Conservation (phyloP, 116 monocot species). For the Papilionanthe hybrid region DNA sequence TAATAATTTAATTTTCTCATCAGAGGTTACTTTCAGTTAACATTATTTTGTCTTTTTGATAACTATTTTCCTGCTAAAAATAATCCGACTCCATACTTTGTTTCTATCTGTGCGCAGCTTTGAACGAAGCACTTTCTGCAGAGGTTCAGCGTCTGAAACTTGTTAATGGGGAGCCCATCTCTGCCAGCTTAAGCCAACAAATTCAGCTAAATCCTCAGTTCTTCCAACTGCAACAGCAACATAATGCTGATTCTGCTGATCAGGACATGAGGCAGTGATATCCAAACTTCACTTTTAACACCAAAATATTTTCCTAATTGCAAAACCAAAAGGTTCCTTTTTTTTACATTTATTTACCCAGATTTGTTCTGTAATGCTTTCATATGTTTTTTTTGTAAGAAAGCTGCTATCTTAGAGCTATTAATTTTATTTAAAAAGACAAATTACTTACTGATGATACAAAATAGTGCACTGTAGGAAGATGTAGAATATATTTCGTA, state of each 20-base stretch:
- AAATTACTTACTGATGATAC: no score
- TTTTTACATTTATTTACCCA: no score
- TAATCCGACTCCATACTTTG: neutral
- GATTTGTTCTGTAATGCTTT: no score
- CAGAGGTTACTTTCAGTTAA: neutral
- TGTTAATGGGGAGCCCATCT: constrained; percentile 36
- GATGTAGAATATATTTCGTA: no score
- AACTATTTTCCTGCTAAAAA: neutral
- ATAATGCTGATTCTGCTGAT: neutral
- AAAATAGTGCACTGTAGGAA: no score
- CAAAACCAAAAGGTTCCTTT: neutral
- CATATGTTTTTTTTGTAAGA: no score
- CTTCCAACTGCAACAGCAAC: constrained; percentile 22
- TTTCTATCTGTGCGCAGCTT: constrained; percentile 24
- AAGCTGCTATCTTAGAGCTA: no score
- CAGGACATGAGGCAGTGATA: neutral
- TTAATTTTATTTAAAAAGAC: no score
- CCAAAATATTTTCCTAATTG: neutral
- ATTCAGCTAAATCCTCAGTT: constrained; percentile 39
- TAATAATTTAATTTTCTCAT: no score
- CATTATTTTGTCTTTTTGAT: neutral
- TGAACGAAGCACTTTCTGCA: constrained; percentile 58
- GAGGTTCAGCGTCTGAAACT: constrained; percentile 63
- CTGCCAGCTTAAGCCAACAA: constrained; percentile 33
- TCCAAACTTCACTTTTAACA: no score